Base-by-base conservation (phyloP, 106 monocot genomes). In the Allium sativum region DNA sequence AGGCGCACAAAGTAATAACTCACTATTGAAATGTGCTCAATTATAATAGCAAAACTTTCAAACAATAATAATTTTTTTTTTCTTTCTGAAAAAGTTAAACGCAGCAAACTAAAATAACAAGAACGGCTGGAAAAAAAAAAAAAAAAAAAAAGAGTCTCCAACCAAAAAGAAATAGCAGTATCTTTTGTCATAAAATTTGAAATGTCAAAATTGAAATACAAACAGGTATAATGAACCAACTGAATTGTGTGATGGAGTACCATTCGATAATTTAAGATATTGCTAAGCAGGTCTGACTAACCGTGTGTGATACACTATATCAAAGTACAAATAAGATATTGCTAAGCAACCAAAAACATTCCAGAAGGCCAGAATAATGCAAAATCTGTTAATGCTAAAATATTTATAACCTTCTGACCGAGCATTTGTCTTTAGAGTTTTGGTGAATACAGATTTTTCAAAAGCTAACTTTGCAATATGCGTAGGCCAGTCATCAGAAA, bases 401-500 rank as follows among this genome's bases (percentile, higher is more conserved):
- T 5, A 15, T 50, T 11, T 50, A 12, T 46, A 7, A 64, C 64
- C 64, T 21, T 64, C 64, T 47, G 64, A 45, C 11, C 64, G 45
- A 48, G 64, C 64, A 64, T 50, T 50, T 50, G 48, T 50, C 48
- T 50, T 12, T 15, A 50, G 3, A 50, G 48, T 50, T 50, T 50
- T 64, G 9, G 45, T 64, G 19, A 64, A 64, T 13, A 46, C 64
- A 64, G 64, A 64, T 48, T 21, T 64, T 22, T 64, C 45, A 21
- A 64, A 64, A 45, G 64, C 64, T 21, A 64, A 45, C 64, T 64
- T 31, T 48, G 64, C 45, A 64, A 10, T 21, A 14, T 64, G 19
- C 10, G 45, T 64, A 12, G 64, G 64, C 64, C 45, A 64, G 45
- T 64, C 64, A 64, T 64, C 64, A 45, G 64, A 20, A 64, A 45